phyloP scores from a whole-genome alignment of 225 moss, liverwort and hornwort genomes.

The Anthoceros angustus region DNA sequence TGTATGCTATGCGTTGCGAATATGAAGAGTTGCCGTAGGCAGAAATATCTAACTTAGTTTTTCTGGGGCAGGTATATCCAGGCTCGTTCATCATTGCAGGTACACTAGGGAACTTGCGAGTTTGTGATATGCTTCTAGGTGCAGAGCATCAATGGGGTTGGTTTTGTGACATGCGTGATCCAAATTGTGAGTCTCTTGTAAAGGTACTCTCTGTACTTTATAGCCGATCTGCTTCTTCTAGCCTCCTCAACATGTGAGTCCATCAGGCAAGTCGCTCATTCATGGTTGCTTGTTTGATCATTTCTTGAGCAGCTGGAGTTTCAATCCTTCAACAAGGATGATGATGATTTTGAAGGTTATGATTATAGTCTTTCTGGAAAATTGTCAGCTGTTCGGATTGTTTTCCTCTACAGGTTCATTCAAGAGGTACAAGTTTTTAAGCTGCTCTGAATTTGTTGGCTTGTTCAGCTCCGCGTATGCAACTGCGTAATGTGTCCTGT shows the following conservation, averaged over 20 bases:
- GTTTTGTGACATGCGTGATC: constrained; percentile 96
- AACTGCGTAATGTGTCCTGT: neutral
- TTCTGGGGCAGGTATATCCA: constrained; percentile 64
- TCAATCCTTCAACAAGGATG: constrained; percentile 88
- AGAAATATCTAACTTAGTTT: too few relatives aligned
- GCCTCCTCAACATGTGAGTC: too few relatives aligned
- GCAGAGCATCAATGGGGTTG: constrained; percentile 95
- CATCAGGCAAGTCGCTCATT: too few relatives aligned
- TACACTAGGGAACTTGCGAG: constrained; percentile 70
- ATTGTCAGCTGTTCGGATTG: constrained; percentile 90
- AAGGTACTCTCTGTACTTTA: constrained; percentile 31
- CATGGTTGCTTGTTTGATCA: neutral
- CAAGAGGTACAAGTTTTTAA: constrained; percentile 48
- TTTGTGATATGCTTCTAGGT: constrained; percentile 89
- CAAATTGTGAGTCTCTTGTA: constrained; percentile 86
- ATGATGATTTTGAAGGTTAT: constrained; percentile 83
- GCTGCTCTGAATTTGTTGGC: neutral
- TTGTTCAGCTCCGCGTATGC: neutral
- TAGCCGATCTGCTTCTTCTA: too few relatives aligned
- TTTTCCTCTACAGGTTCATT: constrained; percentile 88
- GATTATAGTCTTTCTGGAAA: constrained; percentile 84
- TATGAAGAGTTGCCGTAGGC: too few relatives aligned
- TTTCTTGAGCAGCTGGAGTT: constrained; percentile 50
- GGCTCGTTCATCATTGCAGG: constrained; percentile 67
- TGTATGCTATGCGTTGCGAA: too few relatives aligned